Conservation (phyloP, 129 eudicot genomes). For the Oenanthe sinensis region DNA sequence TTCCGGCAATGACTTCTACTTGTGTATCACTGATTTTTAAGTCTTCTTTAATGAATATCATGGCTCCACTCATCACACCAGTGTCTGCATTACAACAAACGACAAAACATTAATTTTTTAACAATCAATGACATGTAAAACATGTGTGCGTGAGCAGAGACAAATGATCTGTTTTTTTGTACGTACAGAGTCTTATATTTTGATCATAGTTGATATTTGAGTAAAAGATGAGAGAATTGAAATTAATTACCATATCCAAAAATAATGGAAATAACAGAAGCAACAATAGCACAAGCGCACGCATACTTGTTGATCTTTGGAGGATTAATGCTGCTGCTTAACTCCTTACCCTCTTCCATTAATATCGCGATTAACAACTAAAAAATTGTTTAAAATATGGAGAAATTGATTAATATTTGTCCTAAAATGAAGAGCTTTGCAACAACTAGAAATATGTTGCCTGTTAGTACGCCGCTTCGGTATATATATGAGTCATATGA, state of each 20-base stretch:
- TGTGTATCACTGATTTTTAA: constrained; percentile 39
- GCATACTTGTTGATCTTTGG: constrained; percentile 54
- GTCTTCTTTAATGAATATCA: constrained; percentile 66
- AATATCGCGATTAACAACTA: background rate
- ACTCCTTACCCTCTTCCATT: constrained; percentile 15
- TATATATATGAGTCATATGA: background rate
- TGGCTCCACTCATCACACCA: constrained; percentile 88
- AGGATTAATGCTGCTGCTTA: constrained; percentile 4
- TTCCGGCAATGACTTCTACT: constrained; percentile 60
- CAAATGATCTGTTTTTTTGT: background rate
- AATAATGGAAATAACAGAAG: constrained; percentile 75
- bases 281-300: constrained; percentile 64
- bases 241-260: constrained; percentile 83
- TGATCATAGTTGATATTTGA: background rate
- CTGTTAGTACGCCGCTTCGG: background rate
- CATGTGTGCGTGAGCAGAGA: background rate
- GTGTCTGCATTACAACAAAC: constrained; percentile 47
- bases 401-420: too few relatives aligned
- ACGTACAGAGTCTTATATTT: background rate
- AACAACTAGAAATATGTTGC: background rate
- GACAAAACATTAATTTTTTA: background rate
- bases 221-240: constrained; percentile 10
- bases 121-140: too few relatives aligned
- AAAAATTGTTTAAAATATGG: background rate
- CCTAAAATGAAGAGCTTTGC: too few relatives aligned